A percentile compares a stretch with the other conserved stretches of the same genome.
phyloP scores from a whole-genome alignment of 495 filamentous ascomycete genomes.

The Aspergillus asperescens region DNA sequence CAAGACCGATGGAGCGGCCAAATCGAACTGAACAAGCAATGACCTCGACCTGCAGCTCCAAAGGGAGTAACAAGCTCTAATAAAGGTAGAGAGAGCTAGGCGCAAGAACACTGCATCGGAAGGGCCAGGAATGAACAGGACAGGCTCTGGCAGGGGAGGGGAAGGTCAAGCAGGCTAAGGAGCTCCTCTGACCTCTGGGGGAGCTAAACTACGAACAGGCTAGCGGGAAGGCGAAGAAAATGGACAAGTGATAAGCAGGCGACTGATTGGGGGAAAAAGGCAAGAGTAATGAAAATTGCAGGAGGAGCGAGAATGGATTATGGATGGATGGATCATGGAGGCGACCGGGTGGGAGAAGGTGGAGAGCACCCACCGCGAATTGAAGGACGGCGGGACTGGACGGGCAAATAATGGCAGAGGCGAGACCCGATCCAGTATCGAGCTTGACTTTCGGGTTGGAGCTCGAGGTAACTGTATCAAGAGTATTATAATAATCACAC shows the following conservation, averaged over 20 bases:
- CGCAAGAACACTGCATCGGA: conserved; percentile 8
- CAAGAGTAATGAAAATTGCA: conserved; percentile 11
- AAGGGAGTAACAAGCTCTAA: conserved; percentile 12
- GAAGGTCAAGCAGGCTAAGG: conserved; percentile 7
- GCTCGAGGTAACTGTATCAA: no score
- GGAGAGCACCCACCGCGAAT: conserved; percentile 9
- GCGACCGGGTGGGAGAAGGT: conserved; percentile 13
- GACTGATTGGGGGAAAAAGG: conserved; percentile 13
- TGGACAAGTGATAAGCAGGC: conserved; percentile 13
- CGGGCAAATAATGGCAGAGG: no score
- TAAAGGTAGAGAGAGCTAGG: conserved; percentile 8
- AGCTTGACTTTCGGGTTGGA: not conserved
- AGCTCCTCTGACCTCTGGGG: conserved; percentile 8
- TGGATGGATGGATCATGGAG: no score
- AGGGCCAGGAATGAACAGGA: conserved; percentile 8
- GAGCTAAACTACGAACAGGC: conserved; percentile 8
- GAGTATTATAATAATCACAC: no score
- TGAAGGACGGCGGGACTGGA: conserved; percentile 11
- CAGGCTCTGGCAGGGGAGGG: conserved; percentile 2
- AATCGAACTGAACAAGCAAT: conserved; percentile 5
- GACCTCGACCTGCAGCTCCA: conserved; percentile 7
- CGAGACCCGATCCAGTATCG: no score
- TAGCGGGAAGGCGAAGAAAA: conserved; percentile 12
- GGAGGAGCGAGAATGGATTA: conserved; percentile 6
- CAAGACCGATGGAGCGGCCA: not conserved